Base-by-base conservation (phyloP, 2,329 filamentous ascomycete species). In the Clarireedia homoeocarpa region DNA sequence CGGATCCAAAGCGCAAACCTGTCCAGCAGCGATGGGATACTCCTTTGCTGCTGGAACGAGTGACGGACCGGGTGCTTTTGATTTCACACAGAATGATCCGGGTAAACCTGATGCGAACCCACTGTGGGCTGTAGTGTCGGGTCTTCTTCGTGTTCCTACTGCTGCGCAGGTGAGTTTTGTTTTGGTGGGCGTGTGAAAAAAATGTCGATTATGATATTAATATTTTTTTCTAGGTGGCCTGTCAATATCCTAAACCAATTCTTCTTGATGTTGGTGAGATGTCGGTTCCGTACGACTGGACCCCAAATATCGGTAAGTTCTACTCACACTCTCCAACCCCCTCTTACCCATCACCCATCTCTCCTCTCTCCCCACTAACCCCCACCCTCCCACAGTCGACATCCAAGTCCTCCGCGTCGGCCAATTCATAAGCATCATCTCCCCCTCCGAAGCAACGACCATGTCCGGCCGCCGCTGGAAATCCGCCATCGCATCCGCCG, bases 391-490 rank as follows among this genome's bases (percentile, higher is more conserved):
- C 20, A 20, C 20, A 30, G 91, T 95, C 46, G 90, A 96, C 67
- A 80, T 96, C 7, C 92, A 96, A 68, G 77, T 87, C 27, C 77
- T 96, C 14, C 86, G 92, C 10, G 86, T 92, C 0, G 92, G 92
- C 0, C 88, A 94, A 66, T 73, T 96, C 6, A 75, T 95, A 56
- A 86, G 96, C 59, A 84, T 96, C 59, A 82, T 96, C 26, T 87
- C 86, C 34, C 87, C 91, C 0, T 90, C 90, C 27, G 92, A 96
- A 71, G 90, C 88, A 1, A 94, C 88, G 0, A 96, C 91, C 4
- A 97, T 96, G 92, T 82, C 89, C 1, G 91, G 91, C 0, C 81
- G 91, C 20, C 82, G 92, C 26, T 96, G 92, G 91, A 88, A 86
- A 66, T 77, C 82, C 34, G 85, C 88, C 1, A 77, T 95, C 15